Evolutionary conservation across 768 basidiomycete species (phyloP).

Genomic region (Hydnomerulius pinastri): DNA sequence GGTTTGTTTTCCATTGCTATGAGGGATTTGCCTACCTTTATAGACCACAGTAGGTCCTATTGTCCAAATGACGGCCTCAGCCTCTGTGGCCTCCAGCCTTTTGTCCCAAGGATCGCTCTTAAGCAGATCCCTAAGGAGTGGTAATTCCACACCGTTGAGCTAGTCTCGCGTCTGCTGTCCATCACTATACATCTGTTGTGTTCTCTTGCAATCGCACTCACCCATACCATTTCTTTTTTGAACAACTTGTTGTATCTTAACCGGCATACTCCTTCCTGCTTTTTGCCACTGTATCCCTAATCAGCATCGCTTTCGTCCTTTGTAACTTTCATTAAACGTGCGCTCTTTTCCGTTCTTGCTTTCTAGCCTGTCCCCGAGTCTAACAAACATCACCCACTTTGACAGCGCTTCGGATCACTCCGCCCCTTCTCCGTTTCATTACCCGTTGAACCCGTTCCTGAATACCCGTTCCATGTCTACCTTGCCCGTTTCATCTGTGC

Average conservation of each 20-base stretch:
- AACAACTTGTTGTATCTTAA: neutral
- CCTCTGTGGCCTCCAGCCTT: slow-evolving; percentile 13
- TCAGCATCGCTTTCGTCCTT: slow-evolving; percentile 2
- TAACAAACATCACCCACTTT: slow-evolving; percentile 6
- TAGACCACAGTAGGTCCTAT: slow-evolving; percentile 11
- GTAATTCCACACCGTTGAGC: slow-evolving; percentile 13
- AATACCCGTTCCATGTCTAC: slow-evolving; percentile 9
- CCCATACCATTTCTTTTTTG: neutral
- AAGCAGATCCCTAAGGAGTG: slow-evolving; percentile 6
- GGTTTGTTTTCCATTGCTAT: slow-evolving; percentile 3
- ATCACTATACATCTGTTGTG: neutral
- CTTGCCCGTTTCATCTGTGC: slow-evolving; percentile 5
- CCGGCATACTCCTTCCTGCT: neutral
- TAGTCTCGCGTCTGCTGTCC: slow-evolving; percentile 16
- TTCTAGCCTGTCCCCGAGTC: neutral
- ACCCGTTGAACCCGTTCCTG: neutral
- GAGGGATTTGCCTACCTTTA: slow-evolving; percentile 2
- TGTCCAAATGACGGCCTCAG: slow-evolving; percentile 15
- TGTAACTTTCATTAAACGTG: slow-evolving; percentile 6
- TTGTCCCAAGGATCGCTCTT: slow-evolving; percentile 13
- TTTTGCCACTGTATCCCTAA: slow-evolving; percentile 2
- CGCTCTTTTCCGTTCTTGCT: slow-evolving; percentile 1
- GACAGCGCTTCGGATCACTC: slow-evolving; percentile 9
- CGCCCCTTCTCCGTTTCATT: slow-evolving; percentile 2
- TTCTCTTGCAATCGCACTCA: neutral